Evolutionary conservation across 164 flowering plant species (phyloP).

Genomic region (Piper longum): DNA sequence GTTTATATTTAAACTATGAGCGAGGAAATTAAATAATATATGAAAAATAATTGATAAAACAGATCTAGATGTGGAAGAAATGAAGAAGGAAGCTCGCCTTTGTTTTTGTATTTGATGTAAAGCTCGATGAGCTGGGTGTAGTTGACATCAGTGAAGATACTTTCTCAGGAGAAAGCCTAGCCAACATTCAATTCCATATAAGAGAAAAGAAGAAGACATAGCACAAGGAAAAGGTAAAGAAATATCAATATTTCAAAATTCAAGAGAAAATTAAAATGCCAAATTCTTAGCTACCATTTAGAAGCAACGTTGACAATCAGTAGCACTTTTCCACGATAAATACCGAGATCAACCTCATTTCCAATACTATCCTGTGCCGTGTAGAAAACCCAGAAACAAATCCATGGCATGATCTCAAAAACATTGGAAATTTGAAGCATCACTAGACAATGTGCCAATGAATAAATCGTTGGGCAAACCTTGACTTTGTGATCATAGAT

Average conservation of each 20-base stretch:
- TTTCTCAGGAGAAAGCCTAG: conserved; percentile 11
- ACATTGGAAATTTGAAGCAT: too few species aligned
- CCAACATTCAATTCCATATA: neutral
- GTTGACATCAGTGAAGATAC: conserved; percentile 58
- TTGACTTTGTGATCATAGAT: too few species aligned
- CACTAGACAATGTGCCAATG: too few species aligned
- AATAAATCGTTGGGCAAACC: too few species aligned
- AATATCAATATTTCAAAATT: neutral
- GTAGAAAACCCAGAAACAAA: too few species aligned
- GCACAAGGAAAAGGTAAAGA: neutral
- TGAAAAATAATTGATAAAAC: too few species aligned
- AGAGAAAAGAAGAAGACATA: conserved; percentile 1
- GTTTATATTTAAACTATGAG: neutral
- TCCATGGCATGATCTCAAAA: too few species aligned
- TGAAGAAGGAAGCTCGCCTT: conserved; percentile 25
- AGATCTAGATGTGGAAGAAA: too few species aligned
- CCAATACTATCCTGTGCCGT: conserved; percentile 49
- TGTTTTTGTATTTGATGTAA: conserved; percentile 51
- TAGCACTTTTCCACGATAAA: conserved; percentile 66
- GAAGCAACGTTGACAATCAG: conserved; percentile 90
- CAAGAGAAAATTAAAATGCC: neutral
- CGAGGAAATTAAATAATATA: neutral
- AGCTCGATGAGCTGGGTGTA: conserved; percentile 74
- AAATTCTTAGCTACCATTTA: conserved; percentile 38
- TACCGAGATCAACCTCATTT: conserved; percentile 47